Percentiles rank a stretch among this genome's conserved stretches.
These are phyloP conservation scores for Brassica carinata DNA, from an alignment of 345 rosid genomes.

Conservation along the genomic window DNA sequence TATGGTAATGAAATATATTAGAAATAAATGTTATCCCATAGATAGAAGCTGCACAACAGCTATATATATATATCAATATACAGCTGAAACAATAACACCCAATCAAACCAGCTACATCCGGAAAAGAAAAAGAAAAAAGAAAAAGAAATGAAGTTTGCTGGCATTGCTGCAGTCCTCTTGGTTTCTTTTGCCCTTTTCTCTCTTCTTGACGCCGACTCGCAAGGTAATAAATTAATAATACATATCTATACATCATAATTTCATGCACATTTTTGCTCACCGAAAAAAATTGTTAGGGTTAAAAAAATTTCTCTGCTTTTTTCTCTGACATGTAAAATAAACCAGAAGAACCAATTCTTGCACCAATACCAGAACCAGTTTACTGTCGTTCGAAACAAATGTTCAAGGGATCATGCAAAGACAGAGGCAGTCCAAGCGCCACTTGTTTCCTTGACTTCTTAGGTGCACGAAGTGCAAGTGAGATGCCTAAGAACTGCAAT, in stretches of 20 bases:
- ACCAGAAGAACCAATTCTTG: not conserved
- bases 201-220: not conserved
- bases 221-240: not conserved
- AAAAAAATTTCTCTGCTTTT: not conserved
- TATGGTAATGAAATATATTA: no score
- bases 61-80: no score
- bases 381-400: slow-evolving; percentile 20
- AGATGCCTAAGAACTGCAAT: slow-evolving; percentile 27
- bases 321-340: slow-evolving; percentile 10
- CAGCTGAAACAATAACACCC: not conserved
- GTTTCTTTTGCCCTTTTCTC: not conserved
- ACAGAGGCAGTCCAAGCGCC: slow-evolving; percentile 11
- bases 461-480: slow-evolving; percentile 20
- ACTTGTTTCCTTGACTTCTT: slow-evolving; percentile 34
- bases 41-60: not conserved
- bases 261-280: not conserved
- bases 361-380: not conserved
- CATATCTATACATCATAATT: not conserved
- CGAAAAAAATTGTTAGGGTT: not conserved
- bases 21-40: not conserved
- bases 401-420: slow-evolving; percentile 35
- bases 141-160: not conserved
- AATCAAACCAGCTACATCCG: not conserved
- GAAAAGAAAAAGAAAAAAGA: no score
- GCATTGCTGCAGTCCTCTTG: not conserved